phyloP scores from a whole-genome alignment of 2,329 filamentous ascomycete genomes.

The Calonectria hongkongensis region DNA sequence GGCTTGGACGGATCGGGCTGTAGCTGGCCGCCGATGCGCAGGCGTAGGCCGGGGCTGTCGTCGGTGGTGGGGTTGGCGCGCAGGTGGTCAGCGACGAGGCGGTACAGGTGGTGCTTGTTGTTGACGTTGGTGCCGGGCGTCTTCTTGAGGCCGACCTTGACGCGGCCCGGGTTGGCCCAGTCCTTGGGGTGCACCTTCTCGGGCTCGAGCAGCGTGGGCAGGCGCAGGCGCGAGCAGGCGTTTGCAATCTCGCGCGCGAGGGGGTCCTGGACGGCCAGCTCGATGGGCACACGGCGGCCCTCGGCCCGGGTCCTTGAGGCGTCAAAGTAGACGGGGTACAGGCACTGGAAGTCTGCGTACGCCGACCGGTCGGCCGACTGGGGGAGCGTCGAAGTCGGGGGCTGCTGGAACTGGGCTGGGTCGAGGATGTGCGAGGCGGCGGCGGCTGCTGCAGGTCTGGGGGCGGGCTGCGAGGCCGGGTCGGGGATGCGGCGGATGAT shows the following conservation, averaged over 20 bases:
- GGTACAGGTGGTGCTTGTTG: constrained; percentile 91
- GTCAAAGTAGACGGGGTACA: constrained; percentile 98
- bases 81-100: constrained; percentile 86
- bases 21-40: constrained; percentile 84
- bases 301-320: constrained; percentile 82
- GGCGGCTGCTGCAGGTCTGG: constrained; percentile 44
- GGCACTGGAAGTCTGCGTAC: constrained; percentile 87
- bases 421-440: constrained; percentile 50
- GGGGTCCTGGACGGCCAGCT: constrained; percentile 87
- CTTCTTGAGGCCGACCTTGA: constrained; percentile 81
- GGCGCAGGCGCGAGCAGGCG: constrained; percentile 83
- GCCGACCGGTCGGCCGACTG: constrained; percentile 68
- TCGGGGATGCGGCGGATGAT: constrained; percentile 69
- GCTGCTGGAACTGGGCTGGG: constrained; percentile 55
- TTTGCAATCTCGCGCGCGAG: constrained; percentile 92
- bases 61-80: constrained; percentile 85
- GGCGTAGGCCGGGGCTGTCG: constrained; percentile 78
- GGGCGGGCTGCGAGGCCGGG: constrained; percentile 55
- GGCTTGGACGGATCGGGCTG: constrained; percentile 77
- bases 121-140: constrained; percentile 67
- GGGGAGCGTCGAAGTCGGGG: constrained; percentile 55
- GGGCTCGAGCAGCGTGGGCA: constrained; percentile 88
- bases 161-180: constrained; percentile 96
- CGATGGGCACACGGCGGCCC: constrained; percentile 84
- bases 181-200: constrained; percentile 96